Evolutionary conservation across 176 grass and related monocot genomes (phyloP), one percentile per base, ranked within the genome.

Genomic region (Bolboschoenus planiculmis): DNA sequence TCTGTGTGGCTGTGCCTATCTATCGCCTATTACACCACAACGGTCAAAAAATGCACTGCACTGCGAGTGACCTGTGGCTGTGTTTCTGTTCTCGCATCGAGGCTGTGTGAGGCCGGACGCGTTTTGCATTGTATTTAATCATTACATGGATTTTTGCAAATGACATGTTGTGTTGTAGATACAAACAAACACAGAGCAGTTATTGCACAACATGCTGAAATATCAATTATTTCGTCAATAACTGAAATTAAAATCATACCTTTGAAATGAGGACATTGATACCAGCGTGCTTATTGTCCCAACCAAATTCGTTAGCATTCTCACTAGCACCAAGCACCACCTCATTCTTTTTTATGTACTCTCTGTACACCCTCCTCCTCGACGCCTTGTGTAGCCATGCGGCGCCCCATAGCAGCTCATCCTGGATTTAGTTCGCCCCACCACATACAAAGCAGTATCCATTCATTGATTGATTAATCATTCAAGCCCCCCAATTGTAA

Each of bases 221-320:
- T 64, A 14, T 36, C 24, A 24, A 27, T 27, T 10, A 10, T 29
- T 9, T 2, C 13, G 13, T 14, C 3, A 51, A 11, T 51, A 51
- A 51, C 15, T 10, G 51, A 0, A 30, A 48, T 35, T 26, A 51
- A 71, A 81, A 8, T 7, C 1, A 14, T 81, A 97, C 95, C 95
- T 98, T 94, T 42, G 92, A 93, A 60, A 95, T 91, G 50, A 98
- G 92, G 54, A 98, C 87, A 86, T 98, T 94, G 42, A 94, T 98
- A 18, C 95, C 95, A 47, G 95, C 95, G 76, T 98, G 95, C 87
- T 98, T 98, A 83, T 98, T 98, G 13, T 98, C 95, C 95, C 95
- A 98, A 0, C 92, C 92, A 47, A 98, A 98, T 87, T 98, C 95
- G 75, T 94, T 94, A 71, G 92, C 89, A 40, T 84, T 53, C 39